Conservation (phyloP, 805 yeast genomes). For the Wickerhamiella siamensis region DNA sequence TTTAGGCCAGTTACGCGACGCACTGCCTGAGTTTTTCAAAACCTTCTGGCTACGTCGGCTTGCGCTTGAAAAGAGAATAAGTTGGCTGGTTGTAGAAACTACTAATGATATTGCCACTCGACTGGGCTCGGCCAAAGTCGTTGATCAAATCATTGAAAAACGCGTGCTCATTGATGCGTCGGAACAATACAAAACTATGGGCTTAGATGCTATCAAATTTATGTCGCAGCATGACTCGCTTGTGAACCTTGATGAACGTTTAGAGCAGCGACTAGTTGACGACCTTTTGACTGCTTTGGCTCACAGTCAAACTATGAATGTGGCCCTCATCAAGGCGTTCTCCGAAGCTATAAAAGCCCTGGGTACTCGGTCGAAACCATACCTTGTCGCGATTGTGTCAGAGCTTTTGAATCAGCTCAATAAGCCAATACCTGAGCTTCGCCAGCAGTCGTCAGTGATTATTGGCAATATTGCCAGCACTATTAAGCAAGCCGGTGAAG, state of each 20-base stretch:
- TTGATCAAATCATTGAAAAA: conserved; percentile 39
- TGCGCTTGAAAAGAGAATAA: conserved; percentile 40
- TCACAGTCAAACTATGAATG: neutral
- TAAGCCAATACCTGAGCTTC: conserved; percentile 52
- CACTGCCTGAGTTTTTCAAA: conserved; percentile 48
- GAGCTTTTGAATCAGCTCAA: conserved; percentile 59
- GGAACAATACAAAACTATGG: conserved; percentile 66
- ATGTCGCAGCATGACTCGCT: neutral
- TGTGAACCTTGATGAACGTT: conserved; percentile 44
- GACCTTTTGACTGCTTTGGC: conserved; percentile 36
- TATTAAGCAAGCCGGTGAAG: conserved; percentile 49
- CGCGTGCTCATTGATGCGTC: conserved; percentile 61
- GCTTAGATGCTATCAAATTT: conserved; percentile 43
- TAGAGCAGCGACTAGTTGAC: conserved; percentile 58
- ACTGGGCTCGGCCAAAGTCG: conserved; percentile 47
- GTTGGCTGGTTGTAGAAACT: conserved; percentile 53
- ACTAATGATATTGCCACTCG: conserved; percentile 52
- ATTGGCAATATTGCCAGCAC: conserved; percentile 53
- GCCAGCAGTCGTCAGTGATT: conserved; percentile 77
- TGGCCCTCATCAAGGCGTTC: neutral
- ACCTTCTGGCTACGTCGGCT: conserved; percentile 72
- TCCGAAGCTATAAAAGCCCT: neutral
- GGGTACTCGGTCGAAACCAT: neutral
- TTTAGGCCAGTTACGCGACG: conserved; percentile 35
- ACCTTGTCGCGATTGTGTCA: conserved; percentile 28